Evolutionary conservation across 371 early-diverging fungal species (phyloP).

Genomic region (Mortierella sp.): DNA sequence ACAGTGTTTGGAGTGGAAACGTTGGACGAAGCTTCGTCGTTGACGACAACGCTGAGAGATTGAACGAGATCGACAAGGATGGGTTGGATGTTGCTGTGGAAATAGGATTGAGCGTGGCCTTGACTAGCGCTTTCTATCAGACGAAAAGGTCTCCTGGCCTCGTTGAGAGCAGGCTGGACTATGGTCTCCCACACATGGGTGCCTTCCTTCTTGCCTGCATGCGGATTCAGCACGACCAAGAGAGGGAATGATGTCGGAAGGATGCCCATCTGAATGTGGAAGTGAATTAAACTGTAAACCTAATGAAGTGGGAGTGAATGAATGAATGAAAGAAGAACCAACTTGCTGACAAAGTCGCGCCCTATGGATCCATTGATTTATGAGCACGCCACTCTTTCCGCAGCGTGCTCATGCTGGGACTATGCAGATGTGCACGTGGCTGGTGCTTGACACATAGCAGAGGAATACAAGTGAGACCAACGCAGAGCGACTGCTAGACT

Average conservation of each 20-base stretch:
- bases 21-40: background rate
- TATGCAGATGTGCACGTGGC: too few species aligned
- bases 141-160: conserved; percentile 26
- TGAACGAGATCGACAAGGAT: conserved; percentile 49
- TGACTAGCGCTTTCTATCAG: conserved; percentile 34
- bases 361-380: background rate
- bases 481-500: too few species aligned
- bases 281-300: background rate
- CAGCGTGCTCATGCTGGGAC: too few species aligned
- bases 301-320: background rate
- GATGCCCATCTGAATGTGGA: conserved; percentile 36
- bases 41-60: conserved; percentile 23
- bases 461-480: too few species aligned
- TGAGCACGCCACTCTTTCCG: background rate
- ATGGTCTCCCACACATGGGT: conserved; percentile 18
- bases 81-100: conserved; percentile 38
- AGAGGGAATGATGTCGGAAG: conserved; percentile 41
- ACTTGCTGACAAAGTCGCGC: too few species aligned
- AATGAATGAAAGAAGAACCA: background rate
- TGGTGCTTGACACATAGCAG: too few species aligned
- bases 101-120: conserved; percentile 37
- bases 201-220: conserved; percentile 38
- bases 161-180: conserved; percentile 30
- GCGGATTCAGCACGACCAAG: conserved; percentile 46
- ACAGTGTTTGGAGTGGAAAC: conserved; percentile 19